Base-by-base conservation (phyloP, 495 filamentous ascomycete species). In the Neurospora sp. region DNA sequence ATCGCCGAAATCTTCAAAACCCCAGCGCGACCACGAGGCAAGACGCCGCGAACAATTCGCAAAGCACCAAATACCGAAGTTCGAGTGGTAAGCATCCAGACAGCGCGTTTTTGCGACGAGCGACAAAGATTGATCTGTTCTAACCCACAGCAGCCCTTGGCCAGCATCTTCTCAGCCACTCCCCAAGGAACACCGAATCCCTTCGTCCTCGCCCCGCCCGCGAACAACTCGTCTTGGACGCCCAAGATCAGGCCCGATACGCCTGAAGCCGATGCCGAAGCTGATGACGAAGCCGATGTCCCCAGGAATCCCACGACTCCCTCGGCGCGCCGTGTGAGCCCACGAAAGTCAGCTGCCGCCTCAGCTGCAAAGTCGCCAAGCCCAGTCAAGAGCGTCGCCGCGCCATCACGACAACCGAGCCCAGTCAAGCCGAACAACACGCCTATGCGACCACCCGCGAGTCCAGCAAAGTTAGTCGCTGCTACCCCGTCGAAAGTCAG, bases 1-100 rank as follows among this genome's bases (percentile, higher is more conserved):
- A 90, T 98, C 70, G 87, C 93, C 39, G 96, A 98, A 74, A 88
- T 94, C 3, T 97, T 98, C 83, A 99, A 99, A 77, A 98, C 96
- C 5, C 96, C 96, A 3, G 95, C 94, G 31, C 98, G 96, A 75
- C 83, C 97, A 83, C 89, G 94, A 74, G 96, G 94, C 72, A 98
- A 96, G 83, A 98, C 96, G 8, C 95, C 96, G 44, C 88, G 93
- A 68, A 97, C 94, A 3, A 84, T 85, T 16, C 87, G 93, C 65
- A 97, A 96, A 81, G 85, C 83, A 37, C 88, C 89, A 76, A 81
- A 85, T 8, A 81, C 86, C 70, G 91, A 92, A 79, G 78, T 82
- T 68, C 89, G 94, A 75, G 86, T 90, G 78, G 93, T 97, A 83
- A 74, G 88, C 84, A 20, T 68, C 20, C 37, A 31, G 40, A 14